Evolutionary conservation across 2,329 filamentous ascomycete genomes (phyloP).

Genomic region (Colletotrichum sp.): DNA sequence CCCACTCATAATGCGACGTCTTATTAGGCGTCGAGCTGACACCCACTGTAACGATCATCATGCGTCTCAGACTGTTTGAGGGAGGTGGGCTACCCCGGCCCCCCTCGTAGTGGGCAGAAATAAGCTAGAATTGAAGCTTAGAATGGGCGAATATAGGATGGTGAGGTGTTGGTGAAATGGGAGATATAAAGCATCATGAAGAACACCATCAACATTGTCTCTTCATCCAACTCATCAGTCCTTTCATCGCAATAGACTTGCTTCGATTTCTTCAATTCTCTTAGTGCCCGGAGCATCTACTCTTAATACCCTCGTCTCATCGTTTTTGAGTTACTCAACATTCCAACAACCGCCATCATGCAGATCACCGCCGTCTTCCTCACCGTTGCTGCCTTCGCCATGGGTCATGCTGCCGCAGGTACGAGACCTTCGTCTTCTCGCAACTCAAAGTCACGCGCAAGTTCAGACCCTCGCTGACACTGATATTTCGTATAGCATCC

Average conservation of each 20-base stretch:
- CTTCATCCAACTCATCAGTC: neutral
- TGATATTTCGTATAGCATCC: neutral
- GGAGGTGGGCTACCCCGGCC: neutral
- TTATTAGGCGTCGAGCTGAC: neutral
- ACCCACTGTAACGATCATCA: neutral
- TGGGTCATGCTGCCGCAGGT: neutral
- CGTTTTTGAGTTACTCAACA: neutral
- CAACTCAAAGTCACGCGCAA: accelerated
- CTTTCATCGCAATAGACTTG: neutral
- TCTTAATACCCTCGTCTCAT: neutral
- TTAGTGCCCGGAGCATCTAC: neutral
- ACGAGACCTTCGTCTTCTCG: neutral
- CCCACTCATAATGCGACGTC: neutral
- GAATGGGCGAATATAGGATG: neutral
- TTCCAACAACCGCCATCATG: neutral
- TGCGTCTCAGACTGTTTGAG: neutral
- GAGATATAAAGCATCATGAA: neutral
- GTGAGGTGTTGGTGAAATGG: neutral
- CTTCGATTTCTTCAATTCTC: neutral
- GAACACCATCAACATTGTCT: neutral
- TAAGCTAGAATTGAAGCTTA: neutral
- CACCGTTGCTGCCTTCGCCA: neutral
- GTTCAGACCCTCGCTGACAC: neutral
- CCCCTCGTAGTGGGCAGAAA: neutral
- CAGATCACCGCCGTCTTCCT: neutral